Percentiles rank a stretch among this genome's conserved stretches.
These are phyloP conservation scores for Neocucurbitaria cava DNA, from an alignment of 2,329 filamentous ascomycete species.

Conservation along the genomic window DNA sequence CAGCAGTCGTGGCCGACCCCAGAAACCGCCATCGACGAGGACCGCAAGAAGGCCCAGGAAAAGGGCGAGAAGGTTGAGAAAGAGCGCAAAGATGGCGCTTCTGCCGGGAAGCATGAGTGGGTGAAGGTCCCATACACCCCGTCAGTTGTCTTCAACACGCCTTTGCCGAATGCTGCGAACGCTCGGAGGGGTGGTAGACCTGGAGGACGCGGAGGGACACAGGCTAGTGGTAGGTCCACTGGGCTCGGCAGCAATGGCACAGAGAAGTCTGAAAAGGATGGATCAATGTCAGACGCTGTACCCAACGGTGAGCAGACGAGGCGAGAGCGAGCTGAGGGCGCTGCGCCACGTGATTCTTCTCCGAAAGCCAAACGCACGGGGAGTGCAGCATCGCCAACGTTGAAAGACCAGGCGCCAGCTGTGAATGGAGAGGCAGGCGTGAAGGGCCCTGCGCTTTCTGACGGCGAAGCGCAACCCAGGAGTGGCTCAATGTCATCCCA, in stretches of 20 bases:
- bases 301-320: constrained; percentile 43
- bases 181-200: constrained; percentile 52
- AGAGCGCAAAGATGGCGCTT: constrained; percentile 63
- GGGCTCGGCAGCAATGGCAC: constrained; percentile 44
- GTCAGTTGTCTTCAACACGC: constrained; percentile 85
- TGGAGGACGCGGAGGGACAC: constrained; percentile 62
- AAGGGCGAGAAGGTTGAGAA: constrained; percentile 72
- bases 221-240: constrained; percentile 60
- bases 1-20: constrained; percentile 88
- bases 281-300: constrained; percentile 21
- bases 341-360: constrained; percentile 34
- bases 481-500: constrained; percentile 26
- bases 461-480: constrained; percentile 33
- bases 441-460: constrained; percentile 28
- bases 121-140: constrained; percentile 82
- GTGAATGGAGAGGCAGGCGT: constrained; percentile 32
- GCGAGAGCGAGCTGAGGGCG: constrained; percentile 39
- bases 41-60: constrained; percentile 73
- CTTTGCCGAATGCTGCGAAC: constrained; percentile 63
- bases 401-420: constrained; percentile 35
- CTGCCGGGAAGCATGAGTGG: constrained; percentile 79
- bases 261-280: constrained; percentile 48
- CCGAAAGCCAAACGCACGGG: constrained; percentile 46
- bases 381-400: constrained; percentile 39
- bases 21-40: constrained; percentile 77